Base-by-base conservation (phyloP, 2,329 filamentous ascomycete species). In the Nannizziopsis arthrosporioides region DNA sequence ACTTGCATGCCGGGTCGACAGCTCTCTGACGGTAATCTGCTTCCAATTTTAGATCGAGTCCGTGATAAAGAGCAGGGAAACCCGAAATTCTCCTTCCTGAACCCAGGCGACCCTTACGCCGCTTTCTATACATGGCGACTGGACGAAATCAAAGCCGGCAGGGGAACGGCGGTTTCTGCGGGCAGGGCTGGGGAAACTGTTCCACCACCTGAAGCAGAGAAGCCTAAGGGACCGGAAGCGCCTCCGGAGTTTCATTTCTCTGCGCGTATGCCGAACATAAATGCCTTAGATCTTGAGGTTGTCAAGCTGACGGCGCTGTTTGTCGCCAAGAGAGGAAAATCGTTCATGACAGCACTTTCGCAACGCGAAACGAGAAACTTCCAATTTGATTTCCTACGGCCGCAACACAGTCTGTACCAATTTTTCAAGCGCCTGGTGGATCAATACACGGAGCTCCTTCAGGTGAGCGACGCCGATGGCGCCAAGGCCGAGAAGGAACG, bases 191-290 rank as follows among this genome's bases (percentile, higher is more conserved):
- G 76, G 50, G 84, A 88, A 57, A 69, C 72, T 11, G 69, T 71
- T 17, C 71, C 72, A 37, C 69, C 65, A 12, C 70, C 72, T 44
- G 72, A 71, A 56, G 72, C 67, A 43, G 76, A 78, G 64, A 87
- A 84, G 62, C 82, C 86, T 38, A 78, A 84, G 65, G 90, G 89
- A 17, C 90, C 90, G 6, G 81, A 83, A 38, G 81, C 89, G 60
- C 92, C 92, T 12, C 78, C 84, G 49, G 84, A 89, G 59, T 96
- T 93, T 61, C 79, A 85, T 57, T 98, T 95, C 70, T 94, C 87
- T 48, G 89, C 92, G 57, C 84, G 89, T 63, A 94, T 96, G 86
- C 92, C 92, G 50, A 90, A 89, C 57, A 94, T 98, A 69, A 94
- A 84, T 68, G 87, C 93, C 55, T 85, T 94, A 66, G 92, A 98